Evolutionary conservation across 352 stramenopile species (phyloP).

Genomic region (Phytopythium oedochilum): DNA sequence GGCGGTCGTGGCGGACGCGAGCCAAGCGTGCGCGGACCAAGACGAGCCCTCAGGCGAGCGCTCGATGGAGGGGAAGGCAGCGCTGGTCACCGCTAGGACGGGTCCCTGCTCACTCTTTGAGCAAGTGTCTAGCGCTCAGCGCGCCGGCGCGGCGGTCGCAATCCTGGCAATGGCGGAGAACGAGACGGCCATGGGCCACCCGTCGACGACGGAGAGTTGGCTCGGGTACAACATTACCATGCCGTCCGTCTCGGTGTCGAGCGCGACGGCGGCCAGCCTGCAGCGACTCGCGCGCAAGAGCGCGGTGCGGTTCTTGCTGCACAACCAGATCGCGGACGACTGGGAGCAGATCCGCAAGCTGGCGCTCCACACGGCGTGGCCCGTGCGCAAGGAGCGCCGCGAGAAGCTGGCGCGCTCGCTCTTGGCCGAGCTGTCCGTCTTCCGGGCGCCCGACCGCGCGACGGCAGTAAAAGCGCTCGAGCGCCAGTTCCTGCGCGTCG

Average conservation of each 20-base stretch:
- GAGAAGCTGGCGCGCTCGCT: conserved; percentile 17
- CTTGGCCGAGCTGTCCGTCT: conserved; percentile 12
- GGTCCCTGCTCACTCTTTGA: conserved; percentile 31
- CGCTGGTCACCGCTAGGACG: conserved; percentile 22
- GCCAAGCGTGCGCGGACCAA: conserved; percentile 18
- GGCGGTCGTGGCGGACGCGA: conserved; percentile 11
- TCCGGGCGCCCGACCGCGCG: conserved; percentile 13
- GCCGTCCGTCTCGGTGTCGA: conserved; percentile 31
- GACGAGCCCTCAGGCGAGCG: conserved; percentile 4
- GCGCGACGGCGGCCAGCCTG: conserved; percentile 21
- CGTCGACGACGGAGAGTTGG: conserved; percentile 43
- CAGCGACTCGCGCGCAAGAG: conserved; percentile 8
- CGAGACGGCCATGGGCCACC: conserved; percentile 19
- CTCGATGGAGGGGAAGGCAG: conserved; percentile 16
- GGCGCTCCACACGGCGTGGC: conserved; percentile 31
- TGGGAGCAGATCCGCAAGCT: conserved; percentile 44
- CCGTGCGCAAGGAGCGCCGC: conserved; percentile 32
- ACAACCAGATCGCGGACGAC: conserved; percentile 41
- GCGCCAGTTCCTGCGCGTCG: conserved; percentile 33
- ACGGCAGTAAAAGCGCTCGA: conserved; percentile 29
- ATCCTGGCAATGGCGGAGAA: conserved; percentile 26
- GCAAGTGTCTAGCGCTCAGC: conserved; percentile 37
- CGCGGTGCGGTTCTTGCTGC: conserved; percentile 23
- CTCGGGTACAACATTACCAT: conserved; percentile 72
- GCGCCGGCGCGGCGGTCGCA: conserved; percentile 30